Evolutionary conservation across 1,284 basidiomycete species (phyloP).

Genomic region (Marasmius oreades): DNA sequence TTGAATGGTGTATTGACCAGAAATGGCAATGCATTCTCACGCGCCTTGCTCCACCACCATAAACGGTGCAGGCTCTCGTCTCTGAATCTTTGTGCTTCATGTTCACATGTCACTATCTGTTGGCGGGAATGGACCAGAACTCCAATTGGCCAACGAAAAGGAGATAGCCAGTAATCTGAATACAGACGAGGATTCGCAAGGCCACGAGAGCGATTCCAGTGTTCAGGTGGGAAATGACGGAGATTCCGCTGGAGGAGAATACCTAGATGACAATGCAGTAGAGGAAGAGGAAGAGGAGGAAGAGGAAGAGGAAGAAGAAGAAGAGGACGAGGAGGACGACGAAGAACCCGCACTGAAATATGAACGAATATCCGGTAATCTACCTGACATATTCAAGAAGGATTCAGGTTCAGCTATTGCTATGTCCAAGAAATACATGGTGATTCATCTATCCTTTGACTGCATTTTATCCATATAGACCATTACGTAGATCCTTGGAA

Average conservation of each 20-base stretch:
- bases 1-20: too few relatives aligned
- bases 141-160: not conserved
- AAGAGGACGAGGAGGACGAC: conserved; percentile 63
- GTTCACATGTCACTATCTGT: not conserved
- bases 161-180: not conserved
- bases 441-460: conserved; percentile 31
- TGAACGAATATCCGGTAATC: conserved; percentile 71
- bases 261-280: not conserved
- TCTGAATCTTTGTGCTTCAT: not conserved
- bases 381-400: conserved; percentile 81
- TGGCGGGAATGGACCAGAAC: not conserved
- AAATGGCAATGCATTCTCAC: too few relatives aligned
- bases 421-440: conserved; percentile 74
- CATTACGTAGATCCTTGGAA: conserved; percentile 75
- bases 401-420: conserved; percentile 85
- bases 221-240: not conserved
- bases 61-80: too few relatives aligned
- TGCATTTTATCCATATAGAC: conserved; percentile 11
- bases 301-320: conserved; percentile 48
- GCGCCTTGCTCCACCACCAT: too few relatives aligned
- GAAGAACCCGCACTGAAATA: conserved; percentile 92
- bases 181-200: not conserved
- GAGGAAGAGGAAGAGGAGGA: conserved; percentile 33
- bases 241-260: not conserved
- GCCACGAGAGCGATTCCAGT: not conserved